Evolutionary conservation across 768 basidiomycete species (phyloP).

Genomic region (Mycena latifolia): DNA sequence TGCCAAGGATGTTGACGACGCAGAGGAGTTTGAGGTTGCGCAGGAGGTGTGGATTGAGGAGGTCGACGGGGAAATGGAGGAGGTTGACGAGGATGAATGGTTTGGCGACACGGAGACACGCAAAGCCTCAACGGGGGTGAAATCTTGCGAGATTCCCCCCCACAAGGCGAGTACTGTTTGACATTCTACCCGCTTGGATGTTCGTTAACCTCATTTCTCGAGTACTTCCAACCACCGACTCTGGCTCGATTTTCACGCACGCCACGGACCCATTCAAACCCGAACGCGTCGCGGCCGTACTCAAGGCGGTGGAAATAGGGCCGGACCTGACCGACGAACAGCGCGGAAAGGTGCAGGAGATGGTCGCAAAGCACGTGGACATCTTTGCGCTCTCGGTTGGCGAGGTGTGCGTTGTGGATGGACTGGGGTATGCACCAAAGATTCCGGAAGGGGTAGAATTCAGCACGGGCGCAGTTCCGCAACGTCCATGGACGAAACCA

Average conservation of each 20-base stretch:
- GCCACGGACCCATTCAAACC: slow-evolving; percentile 41
- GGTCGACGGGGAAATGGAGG: no score
- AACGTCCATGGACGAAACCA: slow-evolving; percentile 45
- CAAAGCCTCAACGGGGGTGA: no score
- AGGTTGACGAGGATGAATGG: no score
- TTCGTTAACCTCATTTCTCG: no score
- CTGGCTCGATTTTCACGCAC: slow-evolving; percentile 35
- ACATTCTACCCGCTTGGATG: background rate
- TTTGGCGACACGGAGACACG: no score
- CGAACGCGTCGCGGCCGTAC: slow-evolving; percentile 36
- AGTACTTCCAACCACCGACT: no score
- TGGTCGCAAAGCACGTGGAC: slow-evolving; percentile 50
- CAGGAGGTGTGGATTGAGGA: no score
- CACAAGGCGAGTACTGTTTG: no score
- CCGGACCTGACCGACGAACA: slow-evolving; percentile 44
- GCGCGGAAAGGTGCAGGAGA: slow-evolving; percentile 27
- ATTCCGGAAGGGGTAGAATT: slow-evolving; percentile 46
- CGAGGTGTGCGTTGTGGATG: slow-evolving; percentile 50
- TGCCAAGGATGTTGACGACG: no score
- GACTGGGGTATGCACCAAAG: slow-evolving; percentile 48
- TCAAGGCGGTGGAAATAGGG: slow-evolving; percentile 42
- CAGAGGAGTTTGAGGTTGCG: no score
- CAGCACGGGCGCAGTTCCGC: slow-evolving; percentile 43
- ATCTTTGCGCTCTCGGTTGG: slow-evolving; percentile 53
- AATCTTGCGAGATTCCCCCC: no score